Conservation (phyloP, 306 rosid genomes). For the Cicer cuneatum region DNA sequence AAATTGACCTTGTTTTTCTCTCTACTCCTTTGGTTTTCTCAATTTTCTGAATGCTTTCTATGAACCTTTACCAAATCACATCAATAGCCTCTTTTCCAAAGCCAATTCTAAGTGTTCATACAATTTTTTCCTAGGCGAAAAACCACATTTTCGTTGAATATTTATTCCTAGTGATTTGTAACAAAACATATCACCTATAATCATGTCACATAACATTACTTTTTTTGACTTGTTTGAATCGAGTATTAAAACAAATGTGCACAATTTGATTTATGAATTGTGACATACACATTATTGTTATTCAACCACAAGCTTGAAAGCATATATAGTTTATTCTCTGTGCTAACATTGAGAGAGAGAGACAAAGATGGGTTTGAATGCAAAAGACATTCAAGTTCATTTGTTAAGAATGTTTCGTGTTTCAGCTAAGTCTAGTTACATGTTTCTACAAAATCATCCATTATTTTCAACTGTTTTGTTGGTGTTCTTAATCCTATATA, state of each 20-base stretch:
- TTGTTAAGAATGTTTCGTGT: conserved; percentile 46
- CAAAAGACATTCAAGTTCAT: conserved; percentile 53
- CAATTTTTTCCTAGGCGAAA: neutral
- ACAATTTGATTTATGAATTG: conserved; percentile 9
- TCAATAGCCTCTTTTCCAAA: conserved; percentile 22
- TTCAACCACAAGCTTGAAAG: conserved; percentile 14
- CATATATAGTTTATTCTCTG: conserved; percentile 11
- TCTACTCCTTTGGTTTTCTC: conserved; percentile 41
- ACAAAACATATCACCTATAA: conserved; percentile 17
- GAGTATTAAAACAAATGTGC: conserved; percentile 1
- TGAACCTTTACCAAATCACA: conserved; percentile 32
- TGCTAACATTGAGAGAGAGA: conserved; percentile 3
- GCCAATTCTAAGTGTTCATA: neutral
- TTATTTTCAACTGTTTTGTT: conserved; percentile 46
- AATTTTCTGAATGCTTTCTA: conserved; percentile 37
- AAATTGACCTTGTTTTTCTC: conserved; percentile 48
- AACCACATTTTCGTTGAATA: neutral
- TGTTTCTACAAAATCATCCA: conserved; percentile 59
- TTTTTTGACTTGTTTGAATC: conserved; percentile 10
- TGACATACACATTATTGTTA: neutral
- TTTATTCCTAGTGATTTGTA: conserved; percentile 19
- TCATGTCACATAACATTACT: neutral
- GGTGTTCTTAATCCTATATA: conserved; percentile 47
- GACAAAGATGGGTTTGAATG: conserved; percentile 65
- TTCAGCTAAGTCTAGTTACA: conserved; percentile 48